These are phyloP conservation scores for Articulospora tetracladia DNA, from an alignment of 495 filamentous ascomycete genomes.

Conservation along the genomic window DNA sequence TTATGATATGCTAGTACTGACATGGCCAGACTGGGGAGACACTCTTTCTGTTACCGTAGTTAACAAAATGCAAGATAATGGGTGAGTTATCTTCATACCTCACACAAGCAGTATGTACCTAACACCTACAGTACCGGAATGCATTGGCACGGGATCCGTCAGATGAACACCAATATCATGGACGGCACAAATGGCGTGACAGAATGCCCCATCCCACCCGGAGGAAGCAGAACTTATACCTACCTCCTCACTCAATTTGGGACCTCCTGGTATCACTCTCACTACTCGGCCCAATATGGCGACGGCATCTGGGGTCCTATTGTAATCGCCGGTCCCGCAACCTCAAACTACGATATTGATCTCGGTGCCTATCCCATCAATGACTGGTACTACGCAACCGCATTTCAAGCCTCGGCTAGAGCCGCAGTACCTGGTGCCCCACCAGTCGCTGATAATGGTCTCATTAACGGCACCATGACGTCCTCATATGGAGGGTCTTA, in stretches of 20 bases:
- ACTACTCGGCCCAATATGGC: slow-evolving; percentile 51
- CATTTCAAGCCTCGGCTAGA: slow-evolving; percentile 23
- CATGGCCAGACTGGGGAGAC: slow-evolving; percentile 24
- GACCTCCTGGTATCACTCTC: slow-evolving; percentile 52
- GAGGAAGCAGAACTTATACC: slow-evolving; percentile 41
- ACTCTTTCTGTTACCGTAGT: slow-evolving; percentile 49
- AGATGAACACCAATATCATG: slow-evolving; percentile 30
- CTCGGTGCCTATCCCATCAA: slow-evolving; percentile 40
- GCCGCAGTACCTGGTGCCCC: not conserved
- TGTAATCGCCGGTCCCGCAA: not conserved
- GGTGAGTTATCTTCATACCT: slow-evolving; percentile 14
- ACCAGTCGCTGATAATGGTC: slow-evolving; percentile 23
- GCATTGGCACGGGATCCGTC: slow-evolving; percentile 54
- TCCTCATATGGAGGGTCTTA: not conserved
- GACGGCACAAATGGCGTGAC: slow-evolving; percentile 37
- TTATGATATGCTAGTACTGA: not conserved
- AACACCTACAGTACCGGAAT: slow-evolving; percentile 8
- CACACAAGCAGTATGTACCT: not conserved
- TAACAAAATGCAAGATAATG: slow-evolving; percentile 38
- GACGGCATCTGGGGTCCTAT: not conserved
- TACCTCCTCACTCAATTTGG: slow-evolving; percentile 50
- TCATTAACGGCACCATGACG: slow-evolving; percentile 28
- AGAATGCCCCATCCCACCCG: slow-evolving; percentile 42
- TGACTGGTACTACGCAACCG: slow-evolving; percentile 36
- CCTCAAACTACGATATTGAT: slow-evolving; percentile 37